Evolutionary conservation across 2,329 filamentous ascomycete species (phyloP).

Genomic region (Claviceps spartinae): DNA sequence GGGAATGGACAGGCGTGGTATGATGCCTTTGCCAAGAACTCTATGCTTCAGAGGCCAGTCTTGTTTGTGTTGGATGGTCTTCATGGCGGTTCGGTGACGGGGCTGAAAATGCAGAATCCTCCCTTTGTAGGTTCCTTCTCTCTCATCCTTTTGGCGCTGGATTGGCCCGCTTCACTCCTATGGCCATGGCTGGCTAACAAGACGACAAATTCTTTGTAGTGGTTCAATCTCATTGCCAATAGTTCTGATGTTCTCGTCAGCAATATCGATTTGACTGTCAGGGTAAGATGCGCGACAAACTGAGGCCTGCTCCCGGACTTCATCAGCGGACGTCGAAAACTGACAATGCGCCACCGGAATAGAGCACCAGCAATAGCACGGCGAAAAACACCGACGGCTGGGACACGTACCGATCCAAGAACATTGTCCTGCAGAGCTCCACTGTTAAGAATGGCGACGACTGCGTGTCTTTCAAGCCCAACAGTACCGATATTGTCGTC

Average conservation of each 20-base stretch:
- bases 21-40: slow-evolving; percentile 27
- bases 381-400: slow-evolving; percentile 52
- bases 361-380: slow-evolving; percentile 27
- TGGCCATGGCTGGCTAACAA: not conserved
- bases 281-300: not conserved
- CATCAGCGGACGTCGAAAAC: not conserved
- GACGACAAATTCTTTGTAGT: slow-evolving; percentile 7
- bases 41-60: slow-evolving; percentile 41
- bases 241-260: slow-evolving; percentile 50
- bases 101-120: slow-evolving; percentile 47
- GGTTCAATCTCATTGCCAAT: slow-evolving; percentile 48
- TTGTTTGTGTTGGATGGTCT: slow-evolving; percentile 44
- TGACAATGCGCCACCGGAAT: not conserved
- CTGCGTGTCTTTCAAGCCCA: slow-evolving; percentile 64
- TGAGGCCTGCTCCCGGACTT: not conserved
- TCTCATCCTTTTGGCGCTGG: no score
- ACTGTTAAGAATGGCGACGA: slow-evolving; percentile 52
- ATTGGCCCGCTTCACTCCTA: no score
- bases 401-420: slow-evolving; percentile 48
- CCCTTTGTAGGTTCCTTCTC: slow-evolving; percentile 11
- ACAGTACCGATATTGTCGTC: slow-evolving; percentile 54
- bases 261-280: slow-evolving; percentile 45
- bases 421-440: slow-evolving; percentile 54
- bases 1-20: slow-evolving; percentile 55
- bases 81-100: slow-evolving; percentile 42